A percentile compares a stretch with the other conserved stretches of the same genome.
phyloP scores from a whole-genome alignment of 768 basidiomycete genomes.

The Trametes sanguinea region DNA sequence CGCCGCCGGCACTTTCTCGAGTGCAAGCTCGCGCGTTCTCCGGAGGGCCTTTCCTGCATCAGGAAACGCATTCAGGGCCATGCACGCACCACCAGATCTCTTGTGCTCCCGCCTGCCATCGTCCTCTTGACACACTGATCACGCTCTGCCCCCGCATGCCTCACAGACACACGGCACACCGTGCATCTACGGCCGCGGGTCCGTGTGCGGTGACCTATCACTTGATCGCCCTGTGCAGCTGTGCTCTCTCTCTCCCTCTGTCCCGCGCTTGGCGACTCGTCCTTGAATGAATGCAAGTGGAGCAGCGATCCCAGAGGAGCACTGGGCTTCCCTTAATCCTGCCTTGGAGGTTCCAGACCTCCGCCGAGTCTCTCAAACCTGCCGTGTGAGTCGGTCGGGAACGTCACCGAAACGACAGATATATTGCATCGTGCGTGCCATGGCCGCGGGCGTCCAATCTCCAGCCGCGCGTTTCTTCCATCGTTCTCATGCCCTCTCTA shows the following conservation, averaged over 20 bases:
- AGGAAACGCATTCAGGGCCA: slow-evolving; percentile 2
- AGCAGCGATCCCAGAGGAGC: not conserved
- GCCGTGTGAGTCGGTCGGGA: slow-evolving; percentile 3
- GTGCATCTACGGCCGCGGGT: not conserved
- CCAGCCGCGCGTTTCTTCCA: slow-evolving; percentile 1
- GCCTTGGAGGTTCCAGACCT: not conserved
- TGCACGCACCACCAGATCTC: not conserved
- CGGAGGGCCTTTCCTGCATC: slow-evolving; percentile 8
- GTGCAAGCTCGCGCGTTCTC: not conserved
- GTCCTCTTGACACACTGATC: not conserved
- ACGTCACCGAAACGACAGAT: slow-evolving; percentile 1
- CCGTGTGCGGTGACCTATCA: not conserved
- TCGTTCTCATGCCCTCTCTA: not conserved
- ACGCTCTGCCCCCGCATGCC: slow-evolving; percentile 9
- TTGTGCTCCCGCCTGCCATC: not conserved
- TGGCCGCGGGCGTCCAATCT: slow-evolving; percentile 5
- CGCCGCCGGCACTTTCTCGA: not conserved
- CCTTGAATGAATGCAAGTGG: slow-evolving; percentile 11
- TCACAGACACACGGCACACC: not conserved
- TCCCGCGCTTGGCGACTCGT: not conserved
- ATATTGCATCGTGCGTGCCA: not conserved
- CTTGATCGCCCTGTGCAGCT: slow-evolving; percentile 3
- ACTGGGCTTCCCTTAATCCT: not conserved
- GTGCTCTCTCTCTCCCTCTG: not conserved
- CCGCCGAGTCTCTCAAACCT: not conserved